Evolutionary conservation across 805 yeast genomes (phyloP).

Genomic region (Lipomyces sp.): DNA sequence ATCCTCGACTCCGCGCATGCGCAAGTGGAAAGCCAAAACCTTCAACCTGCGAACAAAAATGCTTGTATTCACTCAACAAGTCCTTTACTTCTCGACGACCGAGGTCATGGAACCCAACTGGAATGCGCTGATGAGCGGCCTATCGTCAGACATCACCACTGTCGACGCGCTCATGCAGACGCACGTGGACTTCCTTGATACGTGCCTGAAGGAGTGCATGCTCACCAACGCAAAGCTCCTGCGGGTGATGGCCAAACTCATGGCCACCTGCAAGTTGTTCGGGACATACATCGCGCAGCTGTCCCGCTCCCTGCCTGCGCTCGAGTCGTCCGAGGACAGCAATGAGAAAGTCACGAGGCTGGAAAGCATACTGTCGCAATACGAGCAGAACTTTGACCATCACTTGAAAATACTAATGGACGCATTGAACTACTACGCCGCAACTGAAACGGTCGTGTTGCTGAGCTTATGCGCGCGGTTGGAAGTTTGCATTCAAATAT

Average conservation of each 20-base stretch:
- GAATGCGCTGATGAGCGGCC: conserved; percentile 39
- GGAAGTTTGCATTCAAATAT: conserved; percentile 24
- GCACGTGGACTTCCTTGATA: conserved; percentile 58
- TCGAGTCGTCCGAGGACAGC: conserved; percentile 41
- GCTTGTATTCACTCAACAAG: conserved; percentile 54
- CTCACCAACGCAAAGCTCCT: conserved; percentile 58
- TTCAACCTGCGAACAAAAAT: conserved; percentile 45
- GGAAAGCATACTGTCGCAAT: conserved; percentile 34
- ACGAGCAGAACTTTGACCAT: conserved; percentile 42
- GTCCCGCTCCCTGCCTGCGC: conserved; percentile 51
- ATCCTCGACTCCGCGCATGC: conserved; percentile 38
- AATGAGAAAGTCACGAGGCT: conserved; percentile 38
- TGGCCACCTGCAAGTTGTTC: conserved; percentile 42
- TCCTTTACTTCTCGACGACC: conserved; percentile 53
- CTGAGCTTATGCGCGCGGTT: conserved; percentile 45
- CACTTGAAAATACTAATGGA: conserved; percentile 44
- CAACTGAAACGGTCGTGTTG: conserved; percentile 45
- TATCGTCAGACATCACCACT: conserved; percentile 37
- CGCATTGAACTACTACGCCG: conserved; percentile 44
- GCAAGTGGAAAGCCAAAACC: conserved; percentile 32
- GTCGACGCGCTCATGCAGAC: conserved; percentile 46
- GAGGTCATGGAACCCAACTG: conserved; percentile 61
- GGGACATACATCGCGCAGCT: conserved; percentile 50
- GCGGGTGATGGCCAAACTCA: conserved; percentile 30
- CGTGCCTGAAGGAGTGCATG: conserved; percentile 62